Conservation (phyloP, 331 rosid species). For the Quercus tomentella region DNA sequence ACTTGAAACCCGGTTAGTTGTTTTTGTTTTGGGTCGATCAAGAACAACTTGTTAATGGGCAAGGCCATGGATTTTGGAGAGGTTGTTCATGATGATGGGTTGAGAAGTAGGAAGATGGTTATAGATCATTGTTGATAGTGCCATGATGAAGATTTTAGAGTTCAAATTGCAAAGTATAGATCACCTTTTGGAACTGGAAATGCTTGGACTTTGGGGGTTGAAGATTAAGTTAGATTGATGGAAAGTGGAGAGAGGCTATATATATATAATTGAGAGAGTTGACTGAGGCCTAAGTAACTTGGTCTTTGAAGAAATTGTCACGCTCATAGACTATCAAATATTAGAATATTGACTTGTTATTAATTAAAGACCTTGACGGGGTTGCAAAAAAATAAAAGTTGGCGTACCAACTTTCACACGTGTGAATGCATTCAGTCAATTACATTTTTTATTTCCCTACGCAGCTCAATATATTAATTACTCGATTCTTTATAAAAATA, state of each 20-base stretch:
- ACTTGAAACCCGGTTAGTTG: conserved; percentile 21
- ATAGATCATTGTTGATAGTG: conserved; percentile 26
- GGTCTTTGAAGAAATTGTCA: not conserved
- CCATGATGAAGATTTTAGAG: conserved; percentile 9
- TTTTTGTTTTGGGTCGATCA: conserved; percentile 24
- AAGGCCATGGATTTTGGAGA: conserved; percentile 12
- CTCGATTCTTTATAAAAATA: no score
- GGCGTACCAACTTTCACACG: not conserved
- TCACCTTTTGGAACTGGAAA: no score
- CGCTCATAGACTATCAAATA: no score
- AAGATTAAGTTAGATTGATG: not conserved
- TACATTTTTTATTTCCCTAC: not conserved
- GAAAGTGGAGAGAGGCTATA: not conserved
- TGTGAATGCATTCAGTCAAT: not conserved
- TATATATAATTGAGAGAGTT: not conserved
- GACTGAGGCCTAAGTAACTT: not conserved
- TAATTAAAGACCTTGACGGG: no score
- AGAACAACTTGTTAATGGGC: conserved; percentile 26
- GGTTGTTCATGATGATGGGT: not conserved
- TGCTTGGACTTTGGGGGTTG: not conserved
- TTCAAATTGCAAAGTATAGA: no score
- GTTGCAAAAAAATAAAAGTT: not conserved
- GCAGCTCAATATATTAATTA: no score
- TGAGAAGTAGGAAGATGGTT: conserved; percentile 5
- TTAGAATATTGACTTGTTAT: no score